phyloP scores from a whole-genome alignment of 345 rosid genomes.

The Pelargonium nanum region DNA sequence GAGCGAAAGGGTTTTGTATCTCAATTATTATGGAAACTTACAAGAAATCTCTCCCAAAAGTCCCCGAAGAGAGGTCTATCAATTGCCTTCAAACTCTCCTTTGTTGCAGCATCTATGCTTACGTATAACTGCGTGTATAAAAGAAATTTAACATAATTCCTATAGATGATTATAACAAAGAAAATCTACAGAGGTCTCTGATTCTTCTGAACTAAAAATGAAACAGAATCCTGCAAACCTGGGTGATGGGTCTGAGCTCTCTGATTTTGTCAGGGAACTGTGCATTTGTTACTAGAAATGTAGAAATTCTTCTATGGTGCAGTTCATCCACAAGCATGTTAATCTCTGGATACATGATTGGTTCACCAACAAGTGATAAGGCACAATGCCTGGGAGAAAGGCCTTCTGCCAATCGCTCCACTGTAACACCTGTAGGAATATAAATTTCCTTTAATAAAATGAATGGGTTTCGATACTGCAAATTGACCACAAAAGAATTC shows the following conservation, averaged over 20 bases:
- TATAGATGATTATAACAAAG: neutral
- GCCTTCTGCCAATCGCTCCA: slow-evolving; percentile 71
- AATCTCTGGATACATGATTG: slow-evolving; percentile 94
- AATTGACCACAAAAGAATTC: too few relatives aligned
- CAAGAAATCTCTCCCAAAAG: slow-evolving; percentile 94
- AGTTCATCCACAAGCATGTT: slow-evolving; percentile 85
- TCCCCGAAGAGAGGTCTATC: slow-evolving; percentile 94
- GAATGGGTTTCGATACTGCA: neutral
- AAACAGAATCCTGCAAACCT: slow-evolving; percentile 37
- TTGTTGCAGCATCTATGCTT: slow-evolving; percentile 97
- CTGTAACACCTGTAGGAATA: slow-evolving; percentile 58
- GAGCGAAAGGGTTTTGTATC: neutral
- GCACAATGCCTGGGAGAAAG: slow-evolving; percentile 92
- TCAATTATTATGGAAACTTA: slow-evolving; percentile 23
- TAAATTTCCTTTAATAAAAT: slow-evolving; percentile 8
- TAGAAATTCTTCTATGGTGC: slow-evolving; percentile 70
- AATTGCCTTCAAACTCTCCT: slow-evolving; percentile 89
- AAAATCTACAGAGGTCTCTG: neutral
- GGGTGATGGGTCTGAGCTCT: slow-evolving; percentile 70
- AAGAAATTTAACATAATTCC: slow-evolving; percentile 8
- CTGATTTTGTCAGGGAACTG: slow-evolving; percentile 91
- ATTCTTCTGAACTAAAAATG: neutral
- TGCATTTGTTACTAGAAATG: slow-evolving; percentile 94
- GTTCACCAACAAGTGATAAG: slow-evolving; percentile 94
- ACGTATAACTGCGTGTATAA: slow-evolving; percentile 68